Evolutionary conservation across 371 early-diverging fungal genomes (phyloP).

Genomic region (Dichotomocladium elegans): DNA sequence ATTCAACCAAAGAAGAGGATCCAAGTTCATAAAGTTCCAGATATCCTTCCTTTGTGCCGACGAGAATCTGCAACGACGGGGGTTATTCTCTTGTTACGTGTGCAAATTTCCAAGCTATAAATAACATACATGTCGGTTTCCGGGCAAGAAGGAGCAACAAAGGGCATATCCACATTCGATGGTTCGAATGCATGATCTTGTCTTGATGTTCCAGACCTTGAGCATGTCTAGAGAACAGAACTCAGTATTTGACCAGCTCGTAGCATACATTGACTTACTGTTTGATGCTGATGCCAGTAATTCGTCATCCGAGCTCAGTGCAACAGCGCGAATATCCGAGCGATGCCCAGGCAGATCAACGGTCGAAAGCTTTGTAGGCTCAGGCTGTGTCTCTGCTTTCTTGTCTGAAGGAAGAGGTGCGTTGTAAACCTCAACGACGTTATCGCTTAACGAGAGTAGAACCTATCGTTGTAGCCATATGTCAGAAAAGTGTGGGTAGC

Average conservation of each 20-base stretch:
- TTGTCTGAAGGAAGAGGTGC: slow-evolving; percentile 47
- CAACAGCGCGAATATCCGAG: slow-evolving; percentile 81
- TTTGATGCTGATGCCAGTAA: slow-evolving; percentile 81
- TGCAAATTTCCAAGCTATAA: neutral
- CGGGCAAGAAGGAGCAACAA: slow-evolving; percentile 88
- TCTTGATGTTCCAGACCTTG: slow-evolving; percentile 88
- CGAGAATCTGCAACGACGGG: slow-evolving; percentile 52
- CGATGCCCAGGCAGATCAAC: slow-evolving; percentile 90
- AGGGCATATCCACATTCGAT: slow-evolving; percentile 85
- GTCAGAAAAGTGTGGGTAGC: too few relatives aligned
- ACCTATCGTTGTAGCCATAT: slow-evolving; percentile 5
- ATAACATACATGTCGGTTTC: slow-evolving; percentile 71
- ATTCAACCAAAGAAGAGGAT: slow-evolving; percentile 74
- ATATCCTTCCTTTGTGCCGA: slow-evolving; percentile 90
- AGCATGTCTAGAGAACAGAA: slow-evolving; percentile 54
- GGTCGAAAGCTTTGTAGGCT: slow-evolving; percentile 53
- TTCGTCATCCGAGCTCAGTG: slow-evolving; percentile 85
- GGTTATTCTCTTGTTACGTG: too few relatives aligned
- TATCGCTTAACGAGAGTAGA: slow-evolving; percentile 65
- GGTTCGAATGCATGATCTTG: slow-evolving; percentile 78
- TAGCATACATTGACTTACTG: slow-evolving; percentile 52
- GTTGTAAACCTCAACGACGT: slow-evolving; percentile 68
- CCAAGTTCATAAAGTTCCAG: slow-evolving; percentile 87
- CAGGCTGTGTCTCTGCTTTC: slow-evolving; percentile 42
- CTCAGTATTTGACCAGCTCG: slow-evolving; percentile 66